phyloP scores from a whole-genome alignment of 2,329 filamentous ascomycete species.

The Teratosphaeria viscida region DNA sequence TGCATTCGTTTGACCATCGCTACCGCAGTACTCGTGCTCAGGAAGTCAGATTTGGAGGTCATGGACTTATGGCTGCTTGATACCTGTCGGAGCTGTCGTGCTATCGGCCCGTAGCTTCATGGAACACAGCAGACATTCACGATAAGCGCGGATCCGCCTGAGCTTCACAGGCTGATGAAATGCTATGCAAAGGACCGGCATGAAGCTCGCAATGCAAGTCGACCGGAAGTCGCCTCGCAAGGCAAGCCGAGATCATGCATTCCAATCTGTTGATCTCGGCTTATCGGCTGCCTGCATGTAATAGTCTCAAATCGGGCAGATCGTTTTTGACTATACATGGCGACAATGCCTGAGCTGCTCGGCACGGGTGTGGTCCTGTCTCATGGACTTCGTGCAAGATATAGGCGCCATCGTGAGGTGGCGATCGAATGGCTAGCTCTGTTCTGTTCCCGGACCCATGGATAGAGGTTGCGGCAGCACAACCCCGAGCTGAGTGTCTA shows the following conservation, averaged over 20 bases:
- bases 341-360: not conserved
- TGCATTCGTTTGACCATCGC: not conserved
- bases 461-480: too few species aligned
- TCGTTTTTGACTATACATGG: not conserved
- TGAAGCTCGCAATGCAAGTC: not conserved
- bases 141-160: not conserved
- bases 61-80: not conserved
- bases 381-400: too few species aligned
- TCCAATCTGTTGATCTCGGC: not conserved
- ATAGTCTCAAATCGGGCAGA: not conserved
- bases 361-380: not conserved
- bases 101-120: not conserved
- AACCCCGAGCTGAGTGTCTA: too few species aligned
- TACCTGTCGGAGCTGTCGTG: not conserved
- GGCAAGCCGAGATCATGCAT: not conserved
- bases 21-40: not conserved
- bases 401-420: not conserved
- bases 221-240: not conserved
- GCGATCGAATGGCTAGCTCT: not conserved
- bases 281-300: not conserved
- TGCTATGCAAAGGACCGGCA: not conserved
- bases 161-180: not conserved
- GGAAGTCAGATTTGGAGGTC: not conserved
- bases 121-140: not conserved
- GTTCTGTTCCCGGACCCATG: too few species aligned